Evolutionary conservation across 768 basidiomycete species (phyloP), one percentile per base, ranked within the genome.

Genomic region (Leccinellum luteum): DNA sequence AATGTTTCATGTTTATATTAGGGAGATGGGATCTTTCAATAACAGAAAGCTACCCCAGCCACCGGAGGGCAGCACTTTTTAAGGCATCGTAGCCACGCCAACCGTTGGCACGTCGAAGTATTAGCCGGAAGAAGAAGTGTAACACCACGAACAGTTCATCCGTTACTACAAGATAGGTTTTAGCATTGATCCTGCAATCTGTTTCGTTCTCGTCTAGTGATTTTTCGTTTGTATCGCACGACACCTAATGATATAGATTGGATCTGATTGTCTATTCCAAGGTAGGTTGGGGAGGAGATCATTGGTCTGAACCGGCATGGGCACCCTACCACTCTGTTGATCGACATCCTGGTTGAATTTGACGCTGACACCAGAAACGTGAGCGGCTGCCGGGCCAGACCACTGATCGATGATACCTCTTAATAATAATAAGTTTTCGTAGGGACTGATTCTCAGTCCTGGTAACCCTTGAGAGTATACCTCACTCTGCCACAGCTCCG

Each of bases 31-130:
- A 3, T 84, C 90, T 49, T 86, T 90, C 68, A 83, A 83, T 60
- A 99, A 98, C 73, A 79, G 94, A 64, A 98, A 98, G 77, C 81
- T 95, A 35, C 91, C 94, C 32, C 97, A 99, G 75, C 97, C 97
- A 3, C 84, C 89, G 17, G 97, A 99, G 70, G 94, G 94, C 60
- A 85, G 81, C 59, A 82, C 68, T 47, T 92, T 91, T 74, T 87
- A 67, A 68, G 51, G 34, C 32, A 32, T 48, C 7, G 15, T 43
- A 2, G 50, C 38, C 19, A 47, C 51, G 44, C 43, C 27, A 21
- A 47, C 23, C 45, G 28, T 57, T 55, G 35, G 8, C n/a, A 12
- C 55, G 51, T 57, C 25, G 60, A 55, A 38, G 30, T 48, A 32
- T 41, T 50, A 38, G 52, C 51, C 31, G 58, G 56, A 49, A 64